These are phyloP conservation scores for Coemansia sp. DNA, from an alignment of 192 early-diverging fungal genomes.

Conservation along the genomic window DNA sequence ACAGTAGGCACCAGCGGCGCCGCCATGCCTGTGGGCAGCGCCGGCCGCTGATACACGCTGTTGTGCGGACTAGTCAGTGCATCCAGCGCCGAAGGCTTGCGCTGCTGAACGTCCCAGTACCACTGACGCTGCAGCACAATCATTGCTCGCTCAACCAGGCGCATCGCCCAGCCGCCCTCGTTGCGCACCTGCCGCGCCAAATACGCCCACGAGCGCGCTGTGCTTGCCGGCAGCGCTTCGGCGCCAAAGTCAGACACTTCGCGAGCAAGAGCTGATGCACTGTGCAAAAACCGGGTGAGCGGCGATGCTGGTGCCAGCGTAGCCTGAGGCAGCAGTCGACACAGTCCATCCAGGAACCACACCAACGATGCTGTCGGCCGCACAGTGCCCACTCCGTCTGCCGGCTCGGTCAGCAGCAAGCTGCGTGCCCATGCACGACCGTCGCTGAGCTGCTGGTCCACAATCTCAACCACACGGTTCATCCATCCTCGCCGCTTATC, in stretches of 20 bases:
- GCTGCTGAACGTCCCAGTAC: conserved; percentile 58
- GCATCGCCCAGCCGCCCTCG: conserved; percentile 76
- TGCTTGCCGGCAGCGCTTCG: conserved; percentile 10
- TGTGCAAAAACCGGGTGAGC: conserved; percentile 27
- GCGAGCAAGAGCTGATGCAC: conserved; percentile 11
- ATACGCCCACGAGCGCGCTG: conserved; percentile 15
- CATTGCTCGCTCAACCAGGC: conserved; percentile 61
- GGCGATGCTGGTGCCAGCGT: conserved; percentile 18
- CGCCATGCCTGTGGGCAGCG: conserved; percentile 53
- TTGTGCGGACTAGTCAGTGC: conserved; percentile 9
- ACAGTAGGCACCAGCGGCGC: conserved; percentile 78
- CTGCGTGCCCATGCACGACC: conserved; percentile 61
- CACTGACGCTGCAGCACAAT: conserved; percentile 64
- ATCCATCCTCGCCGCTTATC: conserved; percentile 66
- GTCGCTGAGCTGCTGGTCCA: conserved; percentile 73
- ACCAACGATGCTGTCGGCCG: conserved; percentile 30
- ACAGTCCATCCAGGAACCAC: conserved; percentile 33
- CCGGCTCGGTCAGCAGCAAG: conserved; percentile 42
- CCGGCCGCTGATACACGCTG: conserved; percentile 50
- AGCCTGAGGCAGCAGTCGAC: conserved; percentile 26
- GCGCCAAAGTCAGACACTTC: conserved; percentile 8
- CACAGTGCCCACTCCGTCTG: conserved; percentile 1
- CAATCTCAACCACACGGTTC: conserved; percentile 73
- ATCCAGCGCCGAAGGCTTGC: conserved; percentile 11
- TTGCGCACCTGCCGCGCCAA: conserved; percentile 51